phyloP scores from a whole-genome alignment of 345 rosid genomes.

The Diplotaxis tenuifolia region DNA sequence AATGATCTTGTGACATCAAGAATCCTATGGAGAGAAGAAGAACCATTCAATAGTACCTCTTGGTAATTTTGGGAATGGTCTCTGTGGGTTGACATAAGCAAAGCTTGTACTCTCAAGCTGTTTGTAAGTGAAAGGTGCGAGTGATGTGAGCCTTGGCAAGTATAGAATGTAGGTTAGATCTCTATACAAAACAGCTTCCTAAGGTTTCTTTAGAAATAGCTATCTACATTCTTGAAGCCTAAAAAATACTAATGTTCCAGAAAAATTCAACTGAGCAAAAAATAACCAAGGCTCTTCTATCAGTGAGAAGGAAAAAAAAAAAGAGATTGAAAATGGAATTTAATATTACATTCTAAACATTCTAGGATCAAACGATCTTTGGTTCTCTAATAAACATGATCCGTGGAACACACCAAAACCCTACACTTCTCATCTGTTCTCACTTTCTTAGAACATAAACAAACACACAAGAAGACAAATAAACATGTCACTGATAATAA shows the following conservation, averaged over 20 bases:
- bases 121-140: too few relatives aligned
- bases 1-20: too few relatives aligned
- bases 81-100: too few relatives aligned
- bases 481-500: conserved; percentile 19
- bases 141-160: too few relatives aligned
- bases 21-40: background rate
- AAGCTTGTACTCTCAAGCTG: too few relatives aligned
- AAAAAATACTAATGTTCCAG: background rate
- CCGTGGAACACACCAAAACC: background rate
- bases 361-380: conserved; percentile 16
- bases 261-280: background rate
- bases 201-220: background rate
- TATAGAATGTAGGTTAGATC: too few relatives aligned
- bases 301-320: background rate
- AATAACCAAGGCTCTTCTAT: background rate
- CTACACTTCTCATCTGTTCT: conserved; percentile 16
- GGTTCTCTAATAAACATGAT: conserved; percentile 23
- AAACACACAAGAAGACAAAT: conserved; percentile 20
- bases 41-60: background rate
- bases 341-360: conserved; percentile 20
- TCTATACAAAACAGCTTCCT: background rate
- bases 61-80: too few relatives aligned
- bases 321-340: conserved; percentile 6
- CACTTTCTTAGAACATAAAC: conserved; percentile 23
- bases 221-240: background rate